Percentiles rank a stretch among this genome's conserved stretches.
Conservation (phyloP, 139 green algal genomes). For the Zygnema cylindricum region DNA sequence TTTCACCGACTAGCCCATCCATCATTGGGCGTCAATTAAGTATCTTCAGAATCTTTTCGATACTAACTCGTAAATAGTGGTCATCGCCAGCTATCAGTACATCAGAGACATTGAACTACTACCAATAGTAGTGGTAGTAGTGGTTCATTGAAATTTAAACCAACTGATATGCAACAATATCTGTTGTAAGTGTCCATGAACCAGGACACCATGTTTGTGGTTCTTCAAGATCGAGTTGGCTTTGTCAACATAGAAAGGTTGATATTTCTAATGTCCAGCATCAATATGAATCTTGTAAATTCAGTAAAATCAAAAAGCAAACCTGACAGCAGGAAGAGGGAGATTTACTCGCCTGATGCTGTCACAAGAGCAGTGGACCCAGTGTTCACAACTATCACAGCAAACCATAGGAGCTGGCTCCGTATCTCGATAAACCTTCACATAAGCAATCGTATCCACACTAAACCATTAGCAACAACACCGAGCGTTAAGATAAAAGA, state of each 20-base stretch:
- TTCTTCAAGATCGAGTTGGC: not conserved
- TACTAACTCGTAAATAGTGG: too few species aligned
- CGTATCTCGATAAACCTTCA: conserved; percentile 58
- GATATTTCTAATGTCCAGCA: not conserved
- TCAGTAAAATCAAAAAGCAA: not conserved
- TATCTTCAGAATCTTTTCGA: too few species aligned
- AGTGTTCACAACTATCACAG: conserved; percentile 53
- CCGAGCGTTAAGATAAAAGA: too few species aligned
- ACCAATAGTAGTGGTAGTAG: too few species aligned
- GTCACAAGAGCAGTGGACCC: conserved; percentile 51
- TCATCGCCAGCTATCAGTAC: too few species aligned
- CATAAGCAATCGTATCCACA: too few species aligned
- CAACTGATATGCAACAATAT: not conserved
- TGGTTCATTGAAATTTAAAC: too few species aligned
- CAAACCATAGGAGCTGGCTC: conserved; percentile 55
- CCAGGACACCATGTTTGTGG: not conserved
- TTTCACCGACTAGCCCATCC: too few species aligned
- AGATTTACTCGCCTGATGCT: conserved; percentile 34
- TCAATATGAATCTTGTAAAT: not conserved
- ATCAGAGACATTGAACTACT: too few species aligned
- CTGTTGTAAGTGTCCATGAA: not conserved
- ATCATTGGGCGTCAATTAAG: too few species aligned
- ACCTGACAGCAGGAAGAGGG: not conserved
- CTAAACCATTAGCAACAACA: too few species aligned
- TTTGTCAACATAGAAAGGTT: not conserved